Percentiles rank a stretch among this genome's conserved stretches.
These are phyloP conservation scores for Maudiozyma turicensis DNA, from an alignment of 805 yeast genomes.

Conservation along the genomic window DNA sequence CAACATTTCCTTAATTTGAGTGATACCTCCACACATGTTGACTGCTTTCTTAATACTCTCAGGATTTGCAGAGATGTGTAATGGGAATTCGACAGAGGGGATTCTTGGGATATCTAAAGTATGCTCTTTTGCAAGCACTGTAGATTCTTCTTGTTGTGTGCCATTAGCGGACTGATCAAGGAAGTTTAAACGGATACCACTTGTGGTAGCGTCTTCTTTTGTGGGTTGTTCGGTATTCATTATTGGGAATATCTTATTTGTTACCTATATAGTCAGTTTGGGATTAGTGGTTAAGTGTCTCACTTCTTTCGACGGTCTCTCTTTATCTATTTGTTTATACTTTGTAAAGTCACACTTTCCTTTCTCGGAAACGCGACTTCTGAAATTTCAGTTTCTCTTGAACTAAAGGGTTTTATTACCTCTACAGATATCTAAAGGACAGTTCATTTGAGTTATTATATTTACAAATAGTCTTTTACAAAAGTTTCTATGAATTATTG, in stretches of 20 bases:
- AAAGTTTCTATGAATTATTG: too few species aligned
- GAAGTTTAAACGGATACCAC: neutral
- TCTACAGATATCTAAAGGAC: too few species aligned
- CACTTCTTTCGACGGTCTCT: too few species aligned
- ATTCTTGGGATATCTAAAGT: conserved; percentile 67
- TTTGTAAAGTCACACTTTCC: too few species aligned
- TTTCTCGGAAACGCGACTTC: too few species aligned
- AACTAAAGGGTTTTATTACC: too few species aligned
- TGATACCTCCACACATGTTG: conserved; percentile 57
- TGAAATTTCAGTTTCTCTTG: too few species aligned
- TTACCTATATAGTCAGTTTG: too few species aligned
- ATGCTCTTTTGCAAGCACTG: conserved; percentile 38
- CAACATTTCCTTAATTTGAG: conserved; percentile 27
- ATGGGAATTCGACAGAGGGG: conserved; percentile 70
- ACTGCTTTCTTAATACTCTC: conserved; percentile 53
- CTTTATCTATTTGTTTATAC: too few species aligned
- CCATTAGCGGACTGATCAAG: neutral
- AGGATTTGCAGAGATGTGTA: conserved; percentile 40
- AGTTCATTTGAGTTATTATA: too few species aligned
- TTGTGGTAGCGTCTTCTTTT: neutral
- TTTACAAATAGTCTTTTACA: too few species aligned
- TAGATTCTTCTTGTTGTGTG: neutral
- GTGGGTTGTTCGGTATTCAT: neutral
- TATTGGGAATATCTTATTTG: neutral
- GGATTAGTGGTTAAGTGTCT: too few species aligned